Base-by-base conservation (phyloP, 192 early-diverging fungal genomes). In the Spinellus fusiger region DNA sequence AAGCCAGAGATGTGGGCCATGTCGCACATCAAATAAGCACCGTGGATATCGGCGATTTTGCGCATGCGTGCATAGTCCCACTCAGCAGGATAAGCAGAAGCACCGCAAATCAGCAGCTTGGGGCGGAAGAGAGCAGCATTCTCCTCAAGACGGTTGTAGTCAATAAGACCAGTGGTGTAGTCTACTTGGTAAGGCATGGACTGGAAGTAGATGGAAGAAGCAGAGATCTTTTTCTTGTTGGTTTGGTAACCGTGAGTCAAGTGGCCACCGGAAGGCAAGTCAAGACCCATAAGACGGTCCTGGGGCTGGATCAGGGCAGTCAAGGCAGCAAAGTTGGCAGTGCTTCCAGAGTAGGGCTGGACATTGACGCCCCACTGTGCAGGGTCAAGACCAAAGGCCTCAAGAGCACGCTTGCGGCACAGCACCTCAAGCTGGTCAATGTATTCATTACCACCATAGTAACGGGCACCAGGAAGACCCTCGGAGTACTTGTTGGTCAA, bases 401-500 rank as follows among this genome's bases (percentile, higher is more conserved):
- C 84, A 25, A 99, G 82, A 28, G 98, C 98, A 70, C 98, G 91
- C 77, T 89, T 78, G 61, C 92, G 92, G 84, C 98, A 99, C 53
- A 99, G 78, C 59, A 88, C 84, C 81, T 99, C 98, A 54, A 99
- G 77, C 73, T 88, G 76, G 76, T 99, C 98, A 69, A 99, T 89
- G 81, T 80, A 88, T 83, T 99, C 93, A 82, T 99, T 99, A 70
- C 97, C 97, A 72, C 97, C 97, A 67, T 99, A 99, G 87, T 97
- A 99, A 70, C 97, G 89, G 48, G 93, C 92, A 23, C 97, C 97
- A 28, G 97, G 97, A 38, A 98, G 92, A 77, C 96, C 96, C 79
- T 99, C 97, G 25, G 95, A 98, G 81, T 99, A 99, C 80, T 99
- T 99, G 92, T 99, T 99, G 73, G 97, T 99, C 75, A 99, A 83